These are phyloP conservation scores for Wickerhamiella lipophila DNA, from an alignment of 805 yeast genomes.

Conservation along the genomic window DNA sequence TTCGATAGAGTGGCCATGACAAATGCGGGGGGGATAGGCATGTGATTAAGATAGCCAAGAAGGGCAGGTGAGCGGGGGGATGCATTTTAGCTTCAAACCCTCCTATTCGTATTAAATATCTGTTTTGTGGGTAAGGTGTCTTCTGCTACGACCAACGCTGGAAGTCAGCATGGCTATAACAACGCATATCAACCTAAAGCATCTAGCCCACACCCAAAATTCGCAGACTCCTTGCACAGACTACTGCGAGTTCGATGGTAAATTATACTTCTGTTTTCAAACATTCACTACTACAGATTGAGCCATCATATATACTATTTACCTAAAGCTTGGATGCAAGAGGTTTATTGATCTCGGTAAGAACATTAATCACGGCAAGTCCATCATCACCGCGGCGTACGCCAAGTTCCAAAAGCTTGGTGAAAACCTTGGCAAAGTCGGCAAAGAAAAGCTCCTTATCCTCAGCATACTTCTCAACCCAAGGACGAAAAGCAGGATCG, in stretches of 20 bases:
- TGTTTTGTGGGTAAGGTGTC: too few relatives aligned
- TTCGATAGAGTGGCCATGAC: slow-evolving; percentile 13
- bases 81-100: too few relatives aligned
- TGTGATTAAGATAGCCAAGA: too few relatives aligned
- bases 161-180: too few relatives aligned
- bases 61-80: too few relatives aligned
- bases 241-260: too few relatives aligned
- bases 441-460: slow-evolving; percentile 49
- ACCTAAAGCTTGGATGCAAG: slow-evolving; percentile 4
- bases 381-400: slow-evolving; percentile 45
- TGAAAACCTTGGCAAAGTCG: slow-evolving; percentile 56
- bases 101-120: too few relatives aligned
- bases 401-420: slow-evolving; percentile 65
- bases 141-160: too few relatives aligned
- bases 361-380: slow-evolving; percentile 25
- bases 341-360: slow-evolving; percentile 17
- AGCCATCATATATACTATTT: neutral
- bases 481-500: slow-evolving; percentile 45
- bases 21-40: slow-evolving; percentile 13
- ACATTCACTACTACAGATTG: neutral
- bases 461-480: slow-evolving; percentile 56
- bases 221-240: too few relatives aligned
- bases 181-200: too few relatives aligned
- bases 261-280: too few relatives aligned
- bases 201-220: too few relatives aligned